phyloP scores from a whole-genome alignment of 2,329 filamentous ascomycete genomes.

The Geosmithia morbida region DNA sequence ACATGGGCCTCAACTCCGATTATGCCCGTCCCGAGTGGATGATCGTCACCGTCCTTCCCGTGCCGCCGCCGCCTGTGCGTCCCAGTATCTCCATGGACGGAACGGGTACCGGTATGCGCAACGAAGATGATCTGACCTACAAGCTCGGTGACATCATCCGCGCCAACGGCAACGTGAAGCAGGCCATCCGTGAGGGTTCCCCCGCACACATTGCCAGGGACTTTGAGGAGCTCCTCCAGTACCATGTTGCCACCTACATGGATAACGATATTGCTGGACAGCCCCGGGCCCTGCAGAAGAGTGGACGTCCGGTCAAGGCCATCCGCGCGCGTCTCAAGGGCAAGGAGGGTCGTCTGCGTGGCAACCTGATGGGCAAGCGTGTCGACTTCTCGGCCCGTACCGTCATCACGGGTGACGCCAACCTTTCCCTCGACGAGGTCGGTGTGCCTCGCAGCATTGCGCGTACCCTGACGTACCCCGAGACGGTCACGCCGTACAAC shows the following conservation, averaged over 20 bases:
- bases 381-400: slow-evolving; percentile 99
- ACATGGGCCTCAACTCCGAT: slow-evolving; percentile 86
- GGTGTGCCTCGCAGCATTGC: slow-evolving; percentile 93
- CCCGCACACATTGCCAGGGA: slow-evolving; percentile 83
- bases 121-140: slow-evolving; percentile 98
- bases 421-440: slow-evolving; percentile 90
- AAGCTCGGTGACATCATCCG: slow-evolving; percentile 98
- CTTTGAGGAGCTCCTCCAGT: slow-evolving; percentile 85
- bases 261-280: slow-evolving; percentile 97
- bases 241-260: slow-evolving; percentile 98
- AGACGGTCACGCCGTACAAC: slow-evolving; percentile 96
- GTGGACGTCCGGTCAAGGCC: slow-evolving; percentile 88
- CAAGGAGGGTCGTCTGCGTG: slow-evolving; percentile 93
- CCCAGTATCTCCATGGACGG: slow-evolving; percentile 97
- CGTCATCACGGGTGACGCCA: slow-evolving; percentile 97
- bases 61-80: slow-evolving; percentile 87
- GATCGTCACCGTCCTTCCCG: slow-evolving; percentile 86
- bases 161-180: slow-evolving; percentile 86
- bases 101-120: slow-evolving; percentile 78
- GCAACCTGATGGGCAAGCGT: slow-evolving; percentile 99
- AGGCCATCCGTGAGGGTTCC: slow-evolving; percentile 81
- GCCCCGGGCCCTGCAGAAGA: slow-evolving; percentile 91
- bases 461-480: slow-evolving; percentile 84
- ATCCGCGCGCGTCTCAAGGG: slow-evolving; percentile 96
- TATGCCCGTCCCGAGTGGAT: slow-evolving; percentile 98